Percentiles rank a stretch among this genome's conserved stretches.
These are phyloP conservation scores for Ophioceras dolichostomum DNA, from an alignment of 2,329 filamentous ascomycete genomes.

Conservation along the genomic window DNA sequence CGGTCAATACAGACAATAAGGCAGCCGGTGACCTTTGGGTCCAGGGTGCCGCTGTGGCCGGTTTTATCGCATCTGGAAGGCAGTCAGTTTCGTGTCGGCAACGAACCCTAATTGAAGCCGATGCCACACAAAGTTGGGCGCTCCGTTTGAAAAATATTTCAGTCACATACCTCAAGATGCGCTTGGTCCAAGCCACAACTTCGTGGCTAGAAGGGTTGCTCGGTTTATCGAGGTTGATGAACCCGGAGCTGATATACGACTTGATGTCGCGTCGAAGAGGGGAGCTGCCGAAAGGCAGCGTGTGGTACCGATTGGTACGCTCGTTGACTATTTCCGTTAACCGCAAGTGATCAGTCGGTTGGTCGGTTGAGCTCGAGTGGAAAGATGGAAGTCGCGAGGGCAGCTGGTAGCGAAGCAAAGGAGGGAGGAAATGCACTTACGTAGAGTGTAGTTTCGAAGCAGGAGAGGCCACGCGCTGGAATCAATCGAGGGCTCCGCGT, in stretches of 20 bases:
- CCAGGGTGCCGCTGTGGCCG: constrained; percentile 93
- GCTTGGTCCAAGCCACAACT: constrained; percentile 98
- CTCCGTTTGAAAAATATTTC: no score
- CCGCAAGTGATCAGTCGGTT: background rate
- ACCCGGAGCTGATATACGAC: constrained; percentile 91
- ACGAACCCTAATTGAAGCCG: no score
- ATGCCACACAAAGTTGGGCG: no score
- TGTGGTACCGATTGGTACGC: constrained; percentile 91
- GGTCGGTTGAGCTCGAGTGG: no score
- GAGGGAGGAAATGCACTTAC: constrained; percentile 40
- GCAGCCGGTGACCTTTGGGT: constrained; percentile 73
- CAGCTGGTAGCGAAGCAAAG: constrained; percentile 4
- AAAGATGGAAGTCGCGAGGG: no score
- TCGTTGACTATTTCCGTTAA: constrained; percentile 60
- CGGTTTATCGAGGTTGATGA: constrained; percentile 97
- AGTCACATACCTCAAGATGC: constrained; percentile 73
- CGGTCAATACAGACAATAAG: constrained; percentile 59
- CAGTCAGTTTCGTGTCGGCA: no score
- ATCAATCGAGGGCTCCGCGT: constrained; percentile 63
- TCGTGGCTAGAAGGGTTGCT: constrained; percentile 97
- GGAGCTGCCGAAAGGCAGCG: constrained; percentile 84
- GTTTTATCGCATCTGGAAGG: constrained; percentile 83
- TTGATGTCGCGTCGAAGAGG: constrained; percentile 92
- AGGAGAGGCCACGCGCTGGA: constrained; percentile 88
- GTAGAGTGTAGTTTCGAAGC: constrained; percentile 89